A percentile compares a stretch with the other conserved stretches of the same genome.
Conservation (phyloP, 1,284 basidiomycete genomes). For the Ceratobasidium sp. region DNA sequence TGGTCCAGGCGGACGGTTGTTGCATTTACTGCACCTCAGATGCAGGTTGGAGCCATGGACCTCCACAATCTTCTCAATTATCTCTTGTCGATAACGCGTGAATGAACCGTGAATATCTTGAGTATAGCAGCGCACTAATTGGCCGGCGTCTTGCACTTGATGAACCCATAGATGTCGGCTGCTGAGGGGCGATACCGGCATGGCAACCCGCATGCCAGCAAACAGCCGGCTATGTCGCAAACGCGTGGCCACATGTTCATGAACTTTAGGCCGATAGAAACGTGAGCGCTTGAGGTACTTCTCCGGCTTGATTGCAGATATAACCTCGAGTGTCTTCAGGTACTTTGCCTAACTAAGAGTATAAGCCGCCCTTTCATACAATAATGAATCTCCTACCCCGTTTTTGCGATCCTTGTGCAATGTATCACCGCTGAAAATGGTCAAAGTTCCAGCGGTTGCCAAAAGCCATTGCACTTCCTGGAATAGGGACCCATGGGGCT, state of each 20-base stretch:
- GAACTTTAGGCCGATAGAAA: background rate
- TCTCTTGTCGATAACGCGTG: background rate
- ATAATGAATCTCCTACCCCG: background rate
- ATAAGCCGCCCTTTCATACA: background rate
- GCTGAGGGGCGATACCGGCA: background rate
- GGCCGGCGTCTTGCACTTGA: background rate
- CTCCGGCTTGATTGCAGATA: background rate
- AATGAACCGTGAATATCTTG: background rate
- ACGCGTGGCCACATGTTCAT: background rate
- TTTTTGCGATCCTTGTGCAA: background rate
- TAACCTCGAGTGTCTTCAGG: background rate
- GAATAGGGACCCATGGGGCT: background rate
- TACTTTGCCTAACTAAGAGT: background rate
- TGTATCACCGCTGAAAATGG: background rate
- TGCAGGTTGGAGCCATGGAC: background rate
- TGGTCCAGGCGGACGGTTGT: background rate
- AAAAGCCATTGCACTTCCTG: background rate
- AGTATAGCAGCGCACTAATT: background rate
- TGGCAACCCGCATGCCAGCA: background rate
- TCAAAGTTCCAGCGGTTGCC: background rate
- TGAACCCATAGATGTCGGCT: slow-evolving; percentile 1
- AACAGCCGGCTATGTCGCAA: background rate
- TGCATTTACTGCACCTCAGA: background rate
- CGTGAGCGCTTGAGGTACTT: background rate
- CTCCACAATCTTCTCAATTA: background rate